Conservation (phyloP, 2,329 filamentous ascomycete genomes). For the Fusarium brevicatenulatum region DNA sequence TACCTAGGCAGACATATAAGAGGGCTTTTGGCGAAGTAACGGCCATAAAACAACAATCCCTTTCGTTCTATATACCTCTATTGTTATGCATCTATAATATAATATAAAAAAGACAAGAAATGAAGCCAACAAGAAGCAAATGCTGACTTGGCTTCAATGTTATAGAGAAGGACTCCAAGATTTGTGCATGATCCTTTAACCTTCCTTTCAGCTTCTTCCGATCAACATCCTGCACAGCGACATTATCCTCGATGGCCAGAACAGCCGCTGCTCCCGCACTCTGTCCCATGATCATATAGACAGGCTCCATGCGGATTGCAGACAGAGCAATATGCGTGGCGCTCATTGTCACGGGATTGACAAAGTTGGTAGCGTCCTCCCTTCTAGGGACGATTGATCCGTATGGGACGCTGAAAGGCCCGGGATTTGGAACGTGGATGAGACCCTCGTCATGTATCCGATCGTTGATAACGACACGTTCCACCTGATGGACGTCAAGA, state of each 20-base stretch:
- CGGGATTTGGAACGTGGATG: slow-evolving; percentile 11
- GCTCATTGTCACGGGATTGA: slow-evolving; percentile 21
- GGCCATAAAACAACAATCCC: rapidly evolving
- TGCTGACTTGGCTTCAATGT: neutral
- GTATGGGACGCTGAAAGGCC: slow-evolving; percentile 20
- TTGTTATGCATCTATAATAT: neutral
- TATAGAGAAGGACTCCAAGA: neutral
- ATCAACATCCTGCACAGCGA: slow-evolving; percentile 24
- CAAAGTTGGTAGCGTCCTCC: slow-evolving; percentile 18
- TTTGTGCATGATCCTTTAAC: slow-evolving; percentile 6
- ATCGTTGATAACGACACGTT: slow-evolving; percentile 16
- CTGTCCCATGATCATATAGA: slow-evolving; percentile 25
- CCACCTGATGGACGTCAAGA: slow-evolving; percentile 24
- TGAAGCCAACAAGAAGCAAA: neutral
- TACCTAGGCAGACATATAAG: neutral
- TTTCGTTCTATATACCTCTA: neutral
- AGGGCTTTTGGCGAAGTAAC: neutral
- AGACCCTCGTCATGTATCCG: slow-evolving; percentile 24
- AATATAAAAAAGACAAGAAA: neutral
- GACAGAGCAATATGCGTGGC: slow-evolving; percentile 18
- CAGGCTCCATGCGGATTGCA: slow-evolving; percentile 21
- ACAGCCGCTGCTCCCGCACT: slow-evolving; percentile 26
- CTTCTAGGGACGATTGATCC: slow-evolving; percentile 1
- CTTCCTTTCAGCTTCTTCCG: neutral
- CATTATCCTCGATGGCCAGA: slow-evolving; percentile 25